These are phyloP conservation scores for Nitzschia sp. DNA, from an alignment of 108 stramenopile species.

Conservation along the genomic window DNA sequence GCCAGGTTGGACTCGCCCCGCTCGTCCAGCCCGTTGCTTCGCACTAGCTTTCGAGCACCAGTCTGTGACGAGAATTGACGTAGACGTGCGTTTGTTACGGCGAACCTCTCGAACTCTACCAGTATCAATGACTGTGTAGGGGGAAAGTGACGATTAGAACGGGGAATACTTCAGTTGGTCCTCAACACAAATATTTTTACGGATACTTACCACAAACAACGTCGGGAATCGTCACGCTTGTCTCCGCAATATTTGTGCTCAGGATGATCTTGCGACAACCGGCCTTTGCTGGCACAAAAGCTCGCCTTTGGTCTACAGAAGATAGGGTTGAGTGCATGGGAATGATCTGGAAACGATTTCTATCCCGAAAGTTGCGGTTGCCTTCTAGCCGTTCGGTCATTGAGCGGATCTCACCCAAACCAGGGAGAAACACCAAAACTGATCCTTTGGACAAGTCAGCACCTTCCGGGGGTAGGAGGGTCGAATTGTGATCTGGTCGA, in stretches of 20 bases:
- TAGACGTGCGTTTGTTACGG: conserved; percentile 66
- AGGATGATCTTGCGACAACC: conserved; percentile 83
- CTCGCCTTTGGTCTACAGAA: conserved; percentile 68
- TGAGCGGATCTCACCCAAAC: conserved; percentile 89
- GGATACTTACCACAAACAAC: conserved; percentile 59
- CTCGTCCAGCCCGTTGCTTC: conserved; percentile 91
- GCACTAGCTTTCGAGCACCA: conserved; percentile 92
- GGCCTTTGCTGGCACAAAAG: conserved; percentile 45
- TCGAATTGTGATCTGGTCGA: conserved; percentile 24
- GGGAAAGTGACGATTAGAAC: not conserved
- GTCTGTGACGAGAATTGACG: conserved; percentile 63
- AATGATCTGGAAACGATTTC: conserved; percentile 50
- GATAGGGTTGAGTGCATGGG: conserved; percentile 78
- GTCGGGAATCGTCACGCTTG: conserved; percentile 96
- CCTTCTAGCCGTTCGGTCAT: conserved; percentile 66
- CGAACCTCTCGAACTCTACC: conserved; percentile 80
- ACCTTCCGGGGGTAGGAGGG: conserved; percentile 45
- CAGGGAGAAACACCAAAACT: conserved; percentile 91
- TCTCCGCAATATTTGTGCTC: conserved; percentile 86
- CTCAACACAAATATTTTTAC: too few relatives aligned
- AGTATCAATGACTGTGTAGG: conserved; percentile 62
- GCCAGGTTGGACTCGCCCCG: conserved; percentile 92
- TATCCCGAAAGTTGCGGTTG: conserved; percentile 48
- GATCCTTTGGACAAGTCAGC: conserved; percentile 52
- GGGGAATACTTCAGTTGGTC: not conserved